phyloP scores from a whole-genome alignment of 208 protist genomes.

The Trypanosoma mega region DNA sequence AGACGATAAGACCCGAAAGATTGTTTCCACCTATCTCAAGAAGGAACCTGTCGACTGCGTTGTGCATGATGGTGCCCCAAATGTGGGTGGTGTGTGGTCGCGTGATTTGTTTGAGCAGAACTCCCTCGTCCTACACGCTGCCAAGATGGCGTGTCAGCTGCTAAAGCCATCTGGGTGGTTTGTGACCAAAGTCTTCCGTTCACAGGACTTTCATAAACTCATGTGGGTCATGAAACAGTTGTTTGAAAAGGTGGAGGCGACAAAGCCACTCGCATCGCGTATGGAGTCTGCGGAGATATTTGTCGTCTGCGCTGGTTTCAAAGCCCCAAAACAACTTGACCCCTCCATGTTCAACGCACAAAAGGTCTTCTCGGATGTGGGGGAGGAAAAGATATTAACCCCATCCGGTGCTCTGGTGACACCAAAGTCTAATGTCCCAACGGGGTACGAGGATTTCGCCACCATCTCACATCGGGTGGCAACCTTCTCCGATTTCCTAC shows the following conservation, averaged over 20 bases:
- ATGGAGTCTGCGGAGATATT: conserved; percentile 99
- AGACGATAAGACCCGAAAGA: conserved; percentile 94
- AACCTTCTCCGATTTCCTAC: conserved; percentile 90
- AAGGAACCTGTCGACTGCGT: conserved; percentile 94
- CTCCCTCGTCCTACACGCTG: conserved; percentile 93
- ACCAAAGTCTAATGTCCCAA: conserved; percentile 74
- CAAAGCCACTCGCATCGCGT: conserved; percentile 97
- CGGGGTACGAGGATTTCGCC: conserved; percentile 92
- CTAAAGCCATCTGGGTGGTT: conserved; percentile 93
- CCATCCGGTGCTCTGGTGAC: conserved; percentile 64
- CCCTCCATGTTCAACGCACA: conserved; percentile 95
- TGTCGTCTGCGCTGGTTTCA: conserved; percentile 97
- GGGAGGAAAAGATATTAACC: conserved; percentile 84
- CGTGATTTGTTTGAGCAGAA: conserved; percentile 98
- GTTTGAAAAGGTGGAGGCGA: conserved; percentile 98
- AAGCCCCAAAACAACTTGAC: conserved; percentile 96
- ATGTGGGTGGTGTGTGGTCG: conserved; percentile 98
- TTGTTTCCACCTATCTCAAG: conserved; percentile 94
- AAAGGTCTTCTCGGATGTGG: conserved; percentile 95
- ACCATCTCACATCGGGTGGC: conserved; percentile 75
- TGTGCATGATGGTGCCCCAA: conserved; percentile 99
- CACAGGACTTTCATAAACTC: conserved; percentile 97
- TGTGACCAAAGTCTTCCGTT: conserved; percentile 99
- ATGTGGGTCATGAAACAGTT: conserved; percentile 98
- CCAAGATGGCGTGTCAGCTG: conserved; percentile 97